A percentile compares a stretch with the other conserved stretches of the same genome.
Conservation (phyloP, 805 yeast species). For the Barnettozyma populi region DNA sequence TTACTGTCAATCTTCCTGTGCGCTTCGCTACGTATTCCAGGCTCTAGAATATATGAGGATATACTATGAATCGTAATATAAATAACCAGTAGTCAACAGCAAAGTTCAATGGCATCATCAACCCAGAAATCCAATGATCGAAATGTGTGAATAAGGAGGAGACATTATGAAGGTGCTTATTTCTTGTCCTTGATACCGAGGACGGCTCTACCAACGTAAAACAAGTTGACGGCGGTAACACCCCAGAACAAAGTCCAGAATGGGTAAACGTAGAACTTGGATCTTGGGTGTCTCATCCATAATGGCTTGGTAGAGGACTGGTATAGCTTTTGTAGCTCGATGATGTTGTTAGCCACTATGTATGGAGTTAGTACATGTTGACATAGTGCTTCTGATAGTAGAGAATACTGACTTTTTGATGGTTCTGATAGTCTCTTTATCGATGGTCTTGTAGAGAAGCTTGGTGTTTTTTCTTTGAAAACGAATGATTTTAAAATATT, state of each 20-base stretch:
- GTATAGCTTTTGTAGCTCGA: conserved; percentile 54
- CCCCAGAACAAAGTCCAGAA: conserved; percentile 28
- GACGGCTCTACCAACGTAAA: conserved; percentile 58
- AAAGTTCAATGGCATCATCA: not conserved
- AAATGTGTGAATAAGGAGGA: conserved; percentile 1
- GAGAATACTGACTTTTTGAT: not conserved
- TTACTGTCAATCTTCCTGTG: not conserved
- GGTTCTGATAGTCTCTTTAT: not conserved
- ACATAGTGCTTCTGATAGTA: not conserved
- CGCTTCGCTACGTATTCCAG: not conserved
- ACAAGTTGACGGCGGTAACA: conserved; percentile 21
- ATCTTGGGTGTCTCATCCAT: conserved; percentile 45
- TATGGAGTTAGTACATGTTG: conserved; percentile 14
- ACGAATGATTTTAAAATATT: conserved; percentile 5
- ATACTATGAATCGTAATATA: conserved; percentile 4
- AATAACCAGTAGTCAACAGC: conserved; percentile 2
- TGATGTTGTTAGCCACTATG: conserved; percentile 37
- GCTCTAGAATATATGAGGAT: conserved; percentile 2
- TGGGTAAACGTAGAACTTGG: conserved; percentile 28
- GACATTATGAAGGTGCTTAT: not conserved
- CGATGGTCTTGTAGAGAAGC: not conserved
- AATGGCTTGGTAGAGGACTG: conserved; percentile 53
- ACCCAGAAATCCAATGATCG: not conserved
- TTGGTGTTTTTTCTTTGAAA: conserved; percentile 3
- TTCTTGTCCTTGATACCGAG: conserved; percentile 53